These are phyloP conservation scores for Phaseolus coccineus DNA, from an alignment of 331 rosid genomes.

Conservation along the genomic window DNA sequence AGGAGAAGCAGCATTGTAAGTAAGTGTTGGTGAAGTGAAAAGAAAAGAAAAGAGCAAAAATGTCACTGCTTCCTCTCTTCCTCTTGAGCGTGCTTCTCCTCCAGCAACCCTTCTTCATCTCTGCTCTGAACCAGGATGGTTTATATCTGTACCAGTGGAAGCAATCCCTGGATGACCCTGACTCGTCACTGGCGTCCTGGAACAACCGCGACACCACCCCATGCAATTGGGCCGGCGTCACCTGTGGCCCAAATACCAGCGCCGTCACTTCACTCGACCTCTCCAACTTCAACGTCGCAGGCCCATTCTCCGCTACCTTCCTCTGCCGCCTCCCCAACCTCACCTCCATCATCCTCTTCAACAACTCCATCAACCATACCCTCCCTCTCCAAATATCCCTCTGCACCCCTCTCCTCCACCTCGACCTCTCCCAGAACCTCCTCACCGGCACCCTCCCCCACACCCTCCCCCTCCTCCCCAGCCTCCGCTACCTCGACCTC, in stretches of 20 bases:
- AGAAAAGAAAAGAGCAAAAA: neutral
- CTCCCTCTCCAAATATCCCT: constrained; percentile 58
- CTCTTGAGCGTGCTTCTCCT: constrained; percentile 28
- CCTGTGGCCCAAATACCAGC: constrained; percentile 50
- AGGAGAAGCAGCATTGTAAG: neutral
- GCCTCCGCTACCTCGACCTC: constrained; percentile 68
- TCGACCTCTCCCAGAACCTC: constrained; percentile 83
- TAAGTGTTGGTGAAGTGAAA: neutral
- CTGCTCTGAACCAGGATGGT: constrained; percentile 71
- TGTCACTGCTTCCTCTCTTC: constrained; percentile 38
- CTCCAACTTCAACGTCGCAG: constrained; percentile 60
- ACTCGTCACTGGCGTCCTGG: constrained; percentile 72
- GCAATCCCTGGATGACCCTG: constrained; percentile 65
- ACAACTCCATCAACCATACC: constrained; percentile 74
- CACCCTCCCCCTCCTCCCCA: constrained; percentile 55
- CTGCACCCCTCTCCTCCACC: constrained; percentile 54
- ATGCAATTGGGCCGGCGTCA: constrained; percentile 74
- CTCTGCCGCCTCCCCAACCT: constrained; percentile 73
- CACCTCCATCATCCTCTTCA: constrained; percentile 57
- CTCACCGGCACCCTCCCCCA: constrained; percentile 73
- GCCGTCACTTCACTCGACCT: constrained; percentile 64
- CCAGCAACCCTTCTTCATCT: neutral
- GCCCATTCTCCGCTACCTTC: constrained; percentile 57
- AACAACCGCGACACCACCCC: constrained; percentile 62
- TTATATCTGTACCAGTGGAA: constrained; percentile 66